Evolutionary conservation across 768 basidiomycete genomes (phyloP).

Genomic region (Phylloporus arenicola): DNA sequence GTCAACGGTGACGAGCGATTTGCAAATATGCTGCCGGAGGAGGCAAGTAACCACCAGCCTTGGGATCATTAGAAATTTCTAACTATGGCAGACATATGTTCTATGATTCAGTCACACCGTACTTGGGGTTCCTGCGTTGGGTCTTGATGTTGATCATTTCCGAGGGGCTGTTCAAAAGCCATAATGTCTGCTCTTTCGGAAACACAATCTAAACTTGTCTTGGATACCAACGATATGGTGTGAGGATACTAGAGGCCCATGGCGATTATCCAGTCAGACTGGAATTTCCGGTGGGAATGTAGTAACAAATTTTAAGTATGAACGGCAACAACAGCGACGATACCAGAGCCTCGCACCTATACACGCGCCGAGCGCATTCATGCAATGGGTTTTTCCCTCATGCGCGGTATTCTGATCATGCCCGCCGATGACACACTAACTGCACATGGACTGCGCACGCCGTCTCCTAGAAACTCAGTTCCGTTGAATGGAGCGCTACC

Average conservation of each 20-base stretch:
- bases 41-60: neutral
- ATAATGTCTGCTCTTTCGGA: neutral
- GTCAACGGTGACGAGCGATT: neutral
- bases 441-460: neutral
- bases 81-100: neutral
- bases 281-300: conserved; percentile 4
- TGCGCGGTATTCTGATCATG: neutral
- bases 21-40: neutral
- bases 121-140: neutral
- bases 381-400: neutral
- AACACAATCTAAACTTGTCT: neutral
- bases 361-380: conserved; percentile 1
- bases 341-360: neutral
- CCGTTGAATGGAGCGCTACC: too few relatives aligned
- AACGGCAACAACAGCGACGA: neutral
- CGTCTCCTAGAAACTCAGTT: neutral
- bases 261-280: neutral
- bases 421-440: neutral
- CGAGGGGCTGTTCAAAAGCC: neutral
- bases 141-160: neutral
- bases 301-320: neutral
- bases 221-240: neutral
- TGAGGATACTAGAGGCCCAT: conserved; percentile 1
- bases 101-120: neutral
- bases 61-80: neutral